phyloP scores from a whole-genome alignment of 2,329 filamentous ascomycete species.

The Penicillium hesseltinei region DNA sequence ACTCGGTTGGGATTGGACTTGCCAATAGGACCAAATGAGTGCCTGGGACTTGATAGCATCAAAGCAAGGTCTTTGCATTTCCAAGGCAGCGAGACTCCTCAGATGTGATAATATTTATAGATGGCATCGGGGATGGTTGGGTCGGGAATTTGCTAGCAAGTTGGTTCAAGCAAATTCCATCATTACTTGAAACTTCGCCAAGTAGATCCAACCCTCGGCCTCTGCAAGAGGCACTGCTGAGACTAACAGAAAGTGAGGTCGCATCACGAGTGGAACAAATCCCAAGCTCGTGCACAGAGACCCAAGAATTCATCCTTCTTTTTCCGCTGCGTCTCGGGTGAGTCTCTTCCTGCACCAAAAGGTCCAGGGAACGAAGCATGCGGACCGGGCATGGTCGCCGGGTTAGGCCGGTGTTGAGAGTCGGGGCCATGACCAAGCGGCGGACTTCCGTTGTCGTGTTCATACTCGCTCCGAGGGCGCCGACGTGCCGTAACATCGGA shows the following conservation, averaged over 20 bases:
- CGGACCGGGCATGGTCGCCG: constrained; percentile 29
- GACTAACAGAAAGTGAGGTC: not conserved
- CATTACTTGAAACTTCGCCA: constrained; percentile 1
- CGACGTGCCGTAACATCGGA: constrained; percentile 54
- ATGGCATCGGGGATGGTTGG: not conserved
- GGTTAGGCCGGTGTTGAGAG: constrained; percentile 39
- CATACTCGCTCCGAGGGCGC: constrained; percentile 84
- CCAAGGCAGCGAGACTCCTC: not conserved
- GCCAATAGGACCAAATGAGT: not conserved
- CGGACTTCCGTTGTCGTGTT: constrained; percentile 79
- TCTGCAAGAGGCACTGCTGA: not conserved
- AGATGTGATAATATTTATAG: not conserved
- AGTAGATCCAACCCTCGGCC: not conserved
- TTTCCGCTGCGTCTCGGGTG: constrained; percentile 73
- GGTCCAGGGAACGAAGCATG: constrained; percentile 58
- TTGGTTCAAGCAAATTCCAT: constrained; percentile 8
- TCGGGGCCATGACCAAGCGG: constrained; percentile 74
- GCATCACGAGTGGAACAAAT: constrained; percentile 85
- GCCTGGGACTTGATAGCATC: not conserved
- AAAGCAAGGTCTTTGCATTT: not conserved
- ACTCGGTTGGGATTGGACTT: not conserved
- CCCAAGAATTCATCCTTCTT: constrained; percentile 93
- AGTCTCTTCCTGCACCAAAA: constrained; percentile 78
- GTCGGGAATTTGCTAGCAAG: not conserved
- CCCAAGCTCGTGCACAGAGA: constrained; percentile 88